Percentiles rank a stretch among this genome's conserved stretches.
Conservation (phyloP, 257 asterid genomes). For the Solanum rostratum region DNA sequence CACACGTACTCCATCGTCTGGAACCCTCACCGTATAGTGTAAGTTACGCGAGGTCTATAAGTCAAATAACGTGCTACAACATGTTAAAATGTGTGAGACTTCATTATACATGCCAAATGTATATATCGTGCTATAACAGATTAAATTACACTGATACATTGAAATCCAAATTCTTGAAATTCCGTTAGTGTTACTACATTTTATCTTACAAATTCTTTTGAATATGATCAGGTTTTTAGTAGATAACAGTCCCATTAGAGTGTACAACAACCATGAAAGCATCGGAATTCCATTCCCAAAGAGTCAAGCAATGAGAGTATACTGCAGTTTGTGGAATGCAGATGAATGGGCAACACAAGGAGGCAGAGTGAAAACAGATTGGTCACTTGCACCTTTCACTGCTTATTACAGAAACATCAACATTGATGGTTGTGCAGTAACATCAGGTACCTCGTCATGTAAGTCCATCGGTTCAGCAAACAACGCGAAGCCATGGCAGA, state of each 20-base stretch:
- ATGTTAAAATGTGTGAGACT: not conserved
- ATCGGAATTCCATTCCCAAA: slow-evolving; percentile 2
- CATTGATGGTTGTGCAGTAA: not conserved
- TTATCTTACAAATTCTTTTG: too few species aligned
- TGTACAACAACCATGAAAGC: not conserved
- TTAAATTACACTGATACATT: not conserved
- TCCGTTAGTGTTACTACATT: too few species aligned
- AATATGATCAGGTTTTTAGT: too few species aligned
- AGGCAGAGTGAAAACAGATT: slow-evolving; percentile 2
- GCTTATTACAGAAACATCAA: slow-evolving; percentile 2
- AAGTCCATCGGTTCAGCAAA: not conserved
- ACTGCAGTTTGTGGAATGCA: slow-evolving; percentile 3
- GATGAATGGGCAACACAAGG: slow-evolving; percentile 1
- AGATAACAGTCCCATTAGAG: not conserved
- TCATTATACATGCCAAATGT: not conserved
- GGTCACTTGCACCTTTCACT: not conserved
- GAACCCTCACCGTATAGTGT: slow-evolving; percentile 4
- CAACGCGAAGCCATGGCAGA: slow-evolving; percentile 1
- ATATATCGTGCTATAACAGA: not conserved
- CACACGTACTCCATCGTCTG: slow-evolving; percentile 8
- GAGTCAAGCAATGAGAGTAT: not conserved
- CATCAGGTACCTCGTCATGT: not conserved
- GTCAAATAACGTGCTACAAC: not conserved
- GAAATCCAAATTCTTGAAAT: not conserved
- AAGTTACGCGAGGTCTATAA: not conserved